phyloP scores from a whole-genome alignment of 768 basidiomycete species.

The Crassisporium funariophilum region DNA sequence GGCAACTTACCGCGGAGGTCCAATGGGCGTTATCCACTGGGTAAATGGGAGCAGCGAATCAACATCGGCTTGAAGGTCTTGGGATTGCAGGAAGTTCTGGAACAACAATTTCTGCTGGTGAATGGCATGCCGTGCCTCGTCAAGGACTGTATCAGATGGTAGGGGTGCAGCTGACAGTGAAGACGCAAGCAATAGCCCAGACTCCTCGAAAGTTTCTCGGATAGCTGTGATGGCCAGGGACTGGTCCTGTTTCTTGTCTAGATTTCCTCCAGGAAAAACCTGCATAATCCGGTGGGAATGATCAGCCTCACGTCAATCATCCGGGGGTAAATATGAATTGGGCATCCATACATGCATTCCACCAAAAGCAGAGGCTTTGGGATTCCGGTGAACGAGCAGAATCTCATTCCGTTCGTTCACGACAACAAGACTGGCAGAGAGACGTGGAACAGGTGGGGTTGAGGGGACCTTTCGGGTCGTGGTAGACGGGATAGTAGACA shows the following conservation, averaged over 20 bases:
- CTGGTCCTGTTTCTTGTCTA: conserved; percentile 59
- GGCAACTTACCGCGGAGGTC: conserved; percentile 47
- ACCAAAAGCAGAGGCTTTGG: conserved; percentile 61
- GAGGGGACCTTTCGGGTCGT: neutral
- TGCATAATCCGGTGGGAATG: conserved; percentile 24
- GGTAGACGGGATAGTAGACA: conserved; percentile 15
- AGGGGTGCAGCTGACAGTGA: conserved; percentile 17
- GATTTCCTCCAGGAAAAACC: conserved; percentile 81
- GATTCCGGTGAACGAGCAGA: conserved; percentile 71
- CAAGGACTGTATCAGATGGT: conserved; percentile 43
- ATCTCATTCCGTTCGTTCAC: conserved; percentile 69
- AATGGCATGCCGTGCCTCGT: conserved; percentile 56
- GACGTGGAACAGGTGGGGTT: conserved; percentile 42
- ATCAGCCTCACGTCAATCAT: neutral
- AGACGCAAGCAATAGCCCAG: conserved; percentile 65
- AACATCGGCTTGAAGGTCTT: conserved; percentile 46
- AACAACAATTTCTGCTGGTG: conserved; percentile 56
- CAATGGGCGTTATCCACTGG: conserved; percentile 71
- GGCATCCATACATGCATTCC: conserved; percentile 59
- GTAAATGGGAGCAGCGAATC: conserved; percentile 66
- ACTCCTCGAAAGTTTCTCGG: conserved; percentile 78
- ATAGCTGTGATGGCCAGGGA: conserved; percentile 65
- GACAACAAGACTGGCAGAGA: conserved; percentile 68
- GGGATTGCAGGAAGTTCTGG: conserved; percentile 49
- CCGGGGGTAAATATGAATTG: neutral